Percentiles rank a stretch among this genome's conserved stretches.
Conservation (phyloP, 495 filamentous ascomycete species). For the Podospora anserina region DNA sequence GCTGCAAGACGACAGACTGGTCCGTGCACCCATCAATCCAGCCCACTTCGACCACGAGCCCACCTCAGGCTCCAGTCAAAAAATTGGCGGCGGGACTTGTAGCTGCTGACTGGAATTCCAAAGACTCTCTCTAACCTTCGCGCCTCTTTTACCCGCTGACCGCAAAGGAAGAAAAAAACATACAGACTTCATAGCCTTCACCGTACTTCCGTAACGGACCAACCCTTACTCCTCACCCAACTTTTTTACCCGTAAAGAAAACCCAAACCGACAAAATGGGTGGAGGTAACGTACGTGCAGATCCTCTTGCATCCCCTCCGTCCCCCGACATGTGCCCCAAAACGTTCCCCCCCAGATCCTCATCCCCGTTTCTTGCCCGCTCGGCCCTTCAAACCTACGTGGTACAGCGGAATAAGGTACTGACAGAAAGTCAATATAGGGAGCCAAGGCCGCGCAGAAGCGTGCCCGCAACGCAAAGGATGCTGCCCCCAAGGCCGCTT, state of each 20-base stretch:
- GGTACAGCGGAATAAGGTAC: neutral
- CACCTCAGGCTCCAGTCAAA: conserved; percentile 1
- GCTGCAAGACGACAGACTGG: neutral
- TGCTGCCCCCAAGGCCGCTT: conserved; percentile 48
- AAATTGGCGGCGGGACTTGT: conserved; percentile 1
- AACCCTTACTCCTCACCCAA: neutral
- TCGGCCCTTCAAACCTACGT: conserved; percentile 6
- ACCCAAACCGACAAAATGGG: conserved; percentile 41
- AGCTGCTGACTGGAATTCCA: neutral
- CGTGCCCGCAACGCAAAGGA: conserved; percentile 55
- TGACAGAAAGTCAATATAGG: conserved; percentile 32
- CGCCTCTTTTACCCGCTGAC: conserved; percentile 19
- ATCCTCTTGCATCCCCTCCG: conserved; percentile 4
- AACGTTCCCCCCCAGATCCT: neutral
- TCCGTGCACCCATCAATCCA: neutral
- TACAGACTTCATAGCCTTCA: neutral
- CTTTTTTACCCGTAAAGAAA: neutral
- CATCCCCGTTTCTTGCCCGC: neutral
- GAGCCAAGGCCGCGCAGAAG: conserved; percentile 58
- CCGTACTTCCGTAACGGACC: neutral
- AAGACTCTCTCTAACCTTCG: conserved; percentile 3
- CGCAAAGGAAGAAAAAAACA: conserved; percentile 15
- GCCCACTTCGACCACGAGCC: neutral
- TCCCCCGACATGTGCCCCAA: conserved; percentile 2
- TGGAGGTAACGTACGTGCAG: conserved; percentile 47